phyloP scores from a whole-genome alignment of 2,329 filamentous ascomycete genomes.

The Penicillium psychrosexuale region DNA sequence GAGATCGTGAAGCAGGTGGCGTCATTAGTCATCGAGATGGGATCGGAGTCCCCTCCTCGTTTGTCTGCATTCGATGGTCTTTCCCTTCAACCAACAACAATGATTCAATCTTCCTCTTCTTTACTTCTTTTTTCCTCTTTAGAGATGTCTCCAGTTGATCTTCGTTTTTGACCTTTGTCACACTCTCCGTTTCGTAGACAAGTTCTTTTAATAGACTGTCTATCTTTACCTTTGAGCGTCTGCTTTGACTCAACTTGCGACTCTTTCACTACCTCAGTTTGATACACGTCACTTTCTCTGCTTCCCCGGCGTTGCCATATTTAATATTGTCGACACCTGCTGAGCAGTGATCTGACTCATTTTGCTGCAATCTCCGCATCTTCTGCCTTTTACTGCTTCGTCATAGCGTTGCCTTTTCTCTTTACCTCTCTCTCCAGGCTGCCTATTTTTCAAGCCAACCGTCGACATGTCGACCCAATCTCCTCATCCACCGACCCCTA shows the following conservation, averaged over 20 bases:
- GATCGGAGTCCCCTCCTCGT: conserved; percentile 3
- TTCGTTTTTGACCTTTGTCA: neutral
- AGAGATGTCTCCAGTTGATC: conserved; percentile 5
- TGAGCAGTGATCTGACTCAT: conserved; percentile 32
- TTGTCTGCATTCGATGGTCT: conserved; percentile 11
- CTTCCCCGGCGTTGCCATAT: conserved; percentile 25
- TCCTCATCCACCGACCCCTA: conserved; percentile 38
- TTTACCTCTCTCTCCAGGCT: conserved; percentile 38
- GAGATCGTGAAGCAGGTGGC: conserved; percentile 18
- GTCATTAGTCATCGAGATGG: conserved; percentile 25
- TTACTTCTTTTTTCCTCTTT: neutral
- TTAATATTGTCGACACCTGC: conserved; percentile 33
- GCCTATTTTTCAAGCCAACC: conserved; percentile 52
- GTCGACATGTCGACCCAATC: conserved; percentile 47
- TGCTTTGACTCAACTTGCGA: conserved; percentile 10
- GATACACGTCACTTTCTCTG: conserved; percentile 12
- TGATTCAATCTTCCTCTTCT: conserved; percentile 2
- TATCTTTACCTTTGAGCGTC: conserved; percentile 7
- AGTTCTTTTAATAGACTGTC: conserved; percentile 7
- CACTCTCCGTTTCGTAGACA: conserved; percentile 3
- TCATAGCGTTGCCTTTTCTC: conserved; percentile 22
- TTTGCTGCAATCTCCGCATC: conserved; percentile 22
- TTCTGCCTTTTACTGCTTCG: conserved; percentile 14
- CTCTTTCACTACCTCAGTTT: conserved; percentile 7
- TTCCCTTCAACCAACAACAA: conserved; percentile 13